Percentiles rank a stretch among this genome's conserved stretches.
Evolutionary conservation across 2,329 filamentous ascomycete genomes (phyloP).

Genomic region (Alternaria gaisen): DNA sequence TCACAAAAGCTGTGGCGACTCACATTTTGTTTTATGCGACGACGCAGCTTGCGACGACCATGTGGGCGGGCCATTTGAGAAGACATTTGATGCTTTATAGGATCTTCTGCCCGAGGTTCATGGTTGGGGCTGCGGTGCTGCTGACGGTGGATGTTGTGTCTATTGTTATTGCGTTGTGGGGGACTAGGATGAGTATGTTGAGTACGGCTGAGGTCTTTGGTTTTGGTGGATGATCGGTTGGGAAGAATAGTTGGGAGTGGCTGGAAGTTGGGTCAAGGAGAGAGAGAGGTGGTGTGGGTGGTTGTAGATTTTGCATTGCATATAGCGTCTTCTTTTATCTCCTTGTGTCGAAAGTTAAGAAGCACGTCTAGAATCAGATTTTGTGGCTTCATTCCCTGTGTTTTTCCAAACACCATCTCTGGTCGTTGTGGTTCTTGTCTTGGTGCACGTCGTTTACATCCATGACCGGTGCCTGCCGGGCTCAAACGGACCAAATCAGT

Average conservation of each 20-base stretch:
- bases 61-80: slow-evolving; percentile 87
- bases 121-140: slow-evolving; percentile 78
- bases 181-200: slow-evolving; percentile 77
- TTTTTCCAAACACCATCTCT: background rate
- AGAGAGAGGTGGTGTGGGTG: too few species aligned
- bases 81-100: slow-evolving; percentile 96
- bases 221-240: slow-evolving; percentile 73
- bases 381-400: too few species aligned
- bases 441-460: background rate
- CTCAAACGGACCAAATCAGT: background rate
- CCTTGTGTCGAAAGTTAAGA: background rate
- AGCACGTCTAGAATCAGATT: background rate
- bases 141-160: slow-evolving; percentile 79
- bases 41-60: slow-evolving; percentile 83
- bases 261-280: too few species aligned
- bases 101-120: slow-evolving; percentile 90
- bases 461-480: background rate
- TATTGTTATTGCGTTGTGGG: slow-evolving; percentile 74
- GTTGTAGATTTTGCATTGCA: background rate
- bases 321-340: background rate
- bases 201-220: slow-evolving; percentile 91
- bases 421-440: accelerated
- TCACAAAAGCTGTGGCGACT: slow-evolving; percentile 74
- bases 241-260: slow-evolving; percentile 14
- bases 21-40: slow-evolving; percentile 85